Evolutionary conservation across 148 eudicot species (phyloP).

Genomic region (Rhododendron williamsianum): DNA sequence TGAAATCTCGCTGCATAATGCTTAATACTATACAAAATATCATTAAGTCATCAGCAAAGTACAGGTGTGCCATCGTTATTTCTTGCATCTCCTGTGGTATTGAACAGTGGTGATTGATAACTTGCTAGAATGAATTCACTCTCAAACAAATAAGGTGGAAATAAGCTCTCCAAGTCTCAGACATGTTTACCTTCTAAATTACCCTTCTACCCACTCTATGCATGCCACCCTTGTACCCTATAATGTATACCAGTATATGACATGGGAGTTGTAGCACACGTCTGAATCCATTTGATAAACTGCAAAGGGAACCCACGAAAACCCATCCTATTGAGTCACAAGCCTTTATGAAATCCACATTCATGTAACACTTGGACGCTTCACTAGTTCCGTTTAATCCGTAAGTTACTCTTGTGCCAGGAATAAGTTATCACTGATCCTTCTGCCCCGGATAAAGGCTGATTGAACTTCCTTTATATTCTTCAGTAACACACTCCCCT

Average conservation of each 20-base stretch:
- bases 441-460: background rate
- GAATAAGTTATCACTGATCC: background rate
- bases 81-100: background rate
- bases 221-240: background rate
- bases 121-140: background rate
- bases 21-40: background rate
- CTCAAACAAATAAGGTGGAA: background rate
- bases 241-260: background rate
- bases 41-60: background rate
- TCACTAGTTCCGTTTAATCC: background rate
- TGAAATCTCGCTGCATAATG: background rate
- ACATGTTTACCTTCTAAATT: background rate
- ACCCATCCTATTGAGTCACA: background rate
- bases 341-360: background rate
- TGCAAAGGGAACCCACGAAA: background rate
- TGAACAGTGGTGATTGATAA: background rate
- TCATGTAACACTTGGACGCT: background rate
- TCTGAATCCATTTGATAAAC: background rate
- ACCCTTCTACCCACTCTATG: background rate
- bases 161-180: background rate
- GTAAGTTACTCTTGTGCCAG: background rate
- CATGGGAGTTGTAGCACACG: background rate
- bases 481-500: background rate
- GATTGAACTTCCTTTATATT: background rate
- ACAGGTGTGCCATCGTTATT: background rate